These are phyloP conservation scores for Tinospora cordifolia DNA, from an alignment of 164 flowering plant genomes.

Conservation along the genomic window DNA sequence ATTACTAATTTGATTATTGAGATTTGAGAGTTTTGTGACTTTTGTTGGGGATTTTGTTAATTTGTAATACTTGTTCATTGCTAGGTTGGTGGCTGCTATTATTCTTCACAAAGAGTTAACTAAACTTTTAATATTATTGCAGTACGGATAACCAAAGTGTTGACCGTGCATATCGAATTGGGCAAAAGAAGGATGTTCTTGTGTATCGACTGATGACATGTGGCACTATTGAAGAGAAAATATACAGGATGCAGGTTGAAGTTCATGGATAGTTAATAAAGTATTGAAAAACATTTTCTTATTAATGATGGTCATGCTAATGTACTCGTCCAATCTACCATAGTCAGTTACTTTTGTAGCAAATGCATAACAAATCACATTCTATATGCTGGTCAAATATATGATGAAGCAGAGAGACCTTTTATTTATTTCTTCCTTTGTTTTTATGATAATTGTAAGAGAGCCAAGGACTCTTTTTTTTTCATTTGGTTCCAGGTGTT, in stretches of 20 bases:
- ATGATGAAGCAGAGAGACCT: not conserved
- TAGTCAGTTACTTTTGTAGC: not conserved
- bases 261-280: not conserved
- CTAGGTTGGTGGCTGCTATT: too few relatives aligned
- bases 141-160: conserved; percentile 99
- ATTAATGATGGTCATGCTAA: not conserved
- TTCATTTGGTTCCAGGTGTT: conserved; percentile 51
- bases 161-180: conserved; percentile 96
- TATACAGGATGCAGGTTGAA: conserved; percentile 82
- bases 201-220: conserved; percentile 96
- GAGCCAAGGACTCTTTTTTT: not conserved
- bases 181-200: conserved; percentile 94
- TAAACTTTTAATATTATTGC: conserved; percentile 19
- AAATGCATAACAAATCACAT: conserved; percentile 9
- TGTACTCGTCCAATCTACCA: not conserved
- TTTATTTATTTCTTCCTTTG: not conserved
- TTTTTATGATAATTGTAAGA: not conserved
- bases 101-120: not conserved
- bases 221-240: conserved; percentile 96
- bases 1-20: too few relatives aligned
- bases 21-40: too few relatives aligned
- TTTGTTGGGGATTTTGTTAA: too few relatives aligned
- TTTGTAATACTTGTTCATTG: too few relatives aligned
- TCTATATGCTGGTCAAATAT: not conserved
- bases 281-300: not conserved